phyloP scores from a whole-genome alignment of 225 moss, liverwort and hornwort genomes.

The Bryoerythrophyllum caledonicum region DNA sequence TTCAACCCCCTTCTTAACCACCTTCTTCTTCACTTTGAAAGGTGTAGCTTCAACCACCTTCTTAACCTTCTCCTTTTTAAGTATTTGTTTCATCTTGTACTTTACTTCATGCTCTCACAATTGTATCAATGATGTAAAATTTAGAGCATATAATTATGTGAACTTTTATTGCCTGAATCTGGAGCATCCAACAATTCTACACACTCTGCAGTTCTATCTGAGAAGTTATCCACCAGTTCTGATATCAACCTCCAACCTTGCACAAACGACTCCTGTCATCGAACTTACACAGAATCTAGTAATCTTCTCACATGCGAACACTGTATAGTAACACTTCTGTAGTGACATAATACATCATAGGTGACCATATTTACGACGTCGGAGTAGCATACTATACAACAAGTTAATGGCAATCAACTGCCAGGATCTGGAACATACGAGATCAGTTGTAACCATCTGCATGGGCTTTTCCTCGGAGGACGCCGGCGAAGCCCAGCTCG shows the following conservation, averaged over 20 bases:
- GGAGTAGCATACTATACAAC: background rate
- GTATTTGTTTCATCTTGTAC: too few relatives aligned
- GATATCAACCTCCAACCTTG: background rate
- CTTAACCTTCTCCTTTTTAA: too few relatives aligned
- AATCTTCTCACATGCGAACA: background rate
- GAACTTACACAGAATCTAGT: background rate
- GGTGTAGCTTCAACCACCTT: too few relatives aligned
- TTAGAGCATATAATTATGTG: background rate
- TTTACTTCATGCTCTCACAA: too few relatives aligned
- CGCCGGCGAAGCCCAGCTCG: conserved; percentile 19
- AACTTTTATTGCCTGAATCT: background rate
- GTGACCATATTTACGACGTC: too few relatives aligned
- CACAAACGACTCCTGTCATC: background rate
- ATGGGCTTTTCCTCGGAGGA: background rate
- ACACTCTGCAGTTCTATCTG: background rate
- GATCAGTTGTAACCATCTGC: background rate
- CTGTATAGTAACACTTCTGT: background rate
- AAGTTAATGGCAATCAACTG: background rate
- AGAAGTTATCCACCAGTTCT: background rate
- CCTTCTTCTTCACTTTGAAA: too few relatives aligned
- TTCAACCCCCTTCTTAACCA: too few relatives aligned
- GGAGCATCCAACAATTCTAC: background rate
- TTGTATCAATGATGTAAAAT: too few relatives aligned
- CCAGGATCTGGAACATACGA: background rate
- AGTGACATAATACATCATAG: background rate